A percentile compares a stretch with the other conserved stretches of the same genome.
Conservation (phyloP, 2,329 filamentous ascomycete genomes). For the Cryphonectria nitschkei region DNA sequence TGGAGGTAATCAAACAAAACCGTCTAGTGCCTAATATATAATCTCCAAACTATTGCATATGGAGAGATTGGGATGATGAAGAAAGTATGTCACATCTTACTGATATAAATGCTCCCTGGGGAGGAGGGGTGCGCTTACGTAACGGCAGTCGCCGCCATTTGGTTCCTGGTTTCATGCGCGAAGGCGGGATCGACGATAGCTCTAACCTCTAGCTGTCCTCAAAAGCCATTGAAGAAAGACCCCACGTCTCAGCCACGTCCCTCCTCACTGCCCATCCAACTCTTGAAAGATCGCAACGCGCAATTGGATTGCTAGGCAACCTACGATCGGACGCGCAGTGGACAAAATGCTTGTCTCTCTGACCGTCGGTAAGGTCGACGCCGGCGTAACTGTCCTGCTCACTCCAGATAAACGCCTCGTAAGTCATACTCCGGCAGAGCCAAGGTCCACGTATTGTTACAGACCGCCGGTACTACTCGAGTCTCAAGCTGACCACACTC, state of each 20-base stretch:
- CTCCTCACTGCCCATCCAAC: no score
- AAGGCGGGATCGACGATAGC: slow-evolving; percentile 1
- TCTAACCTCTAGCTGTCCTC: background rate
- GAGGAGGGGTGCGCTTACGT: slow-evolving; percentile 18
- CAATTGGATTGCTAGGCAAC: background rate
- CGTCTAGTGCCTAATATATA: no score
- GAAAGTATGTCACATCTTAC: no score
- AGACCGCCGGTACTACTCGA: background rate
- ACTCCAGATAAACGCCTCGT: slow-evolving; percentile 97
- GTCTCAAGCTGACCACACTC: background rate
- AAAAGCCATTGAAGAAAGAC: background rate
- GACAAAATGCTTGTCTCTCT: slow-evolving; percentile 88
- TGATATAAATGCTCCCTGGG: no score
- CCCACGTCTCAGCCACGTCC: background rate
- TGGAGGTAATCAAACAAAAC: background rate
- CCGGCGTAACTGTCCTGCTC: slow-evolving; percentile 93
- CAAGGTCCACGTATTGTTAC: background rate
- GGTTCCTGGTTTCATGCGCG: slow-evolving; percentile 25
- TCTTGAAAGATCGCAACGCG: no score
- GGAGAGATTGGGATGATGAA: no score
- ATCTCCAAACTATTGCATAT: no score
- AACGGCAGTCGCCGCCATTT: slow-evolving; percentile 9
- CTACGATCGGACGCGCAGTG: background rate
- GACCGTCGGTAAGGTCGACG: slow-evolving; percentile 98
- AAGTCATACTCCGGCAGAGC: slow-evolving; percentile 41